Conservation (phyloP, 257 asterid genomes). For the Osmanthus fragrans region DNA sequence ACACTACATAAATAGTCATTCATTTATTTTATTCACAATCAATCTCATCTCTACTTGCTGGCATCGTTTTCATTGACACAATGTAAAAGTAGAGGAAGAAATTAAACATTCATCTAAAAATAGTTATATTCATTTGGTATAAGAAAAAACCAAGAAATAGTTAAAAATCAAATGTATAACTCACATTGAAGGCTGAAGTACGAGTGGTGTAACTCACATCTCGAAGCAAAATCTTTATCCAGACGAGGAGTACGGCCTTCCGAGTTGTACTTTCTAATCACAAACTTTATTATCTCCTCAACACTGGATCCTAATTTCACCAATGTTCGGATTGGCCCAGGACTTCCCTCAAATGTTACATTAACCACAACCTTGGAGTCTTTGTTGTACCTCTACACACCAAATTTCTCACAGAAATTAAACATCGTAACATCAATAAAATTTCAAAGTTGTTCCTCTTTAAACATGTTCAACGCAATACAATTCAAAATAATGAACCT, state of each 20-base stretch:
- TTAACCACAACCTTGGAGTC: conserved; percentile 72
- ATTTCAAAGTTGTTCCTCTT: background rate
- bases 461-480: background rate
- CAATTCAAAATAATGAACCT: background rate
- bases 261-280: conserved; percentile 47
- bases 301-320: conserved; percentile 68
- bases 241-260: conserved; percentile 72
- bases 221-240: conserved; percentile 42
- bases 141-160: background rate
- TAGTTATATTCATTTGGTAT: background rate
- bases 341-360: conserved; percentile 78
- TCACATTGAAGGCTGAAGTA: conserved; percentile 73
- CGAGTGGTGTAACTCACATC: conserved; percentile 57
- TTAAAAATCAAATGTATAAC: conserved; percentile 15
- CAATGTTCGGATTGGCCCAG: conserved; percentile 70
- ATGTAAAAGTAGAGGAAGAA: background rate
- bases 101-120: background rate
- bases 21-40: background rate
- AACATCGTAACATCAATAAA: background rate
- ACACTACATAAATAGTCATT: background rate
- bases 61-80: background rate
- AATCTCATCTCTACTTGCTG: background rate
- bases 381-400: conserved; percentile 43
- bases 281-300: conserved; percentile 57
- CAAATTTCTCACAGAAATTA: background rate